Evolutionary conservation across 169 alveolate species (phyloP).

Genomic region (Cystoisospora suis): DNA sequence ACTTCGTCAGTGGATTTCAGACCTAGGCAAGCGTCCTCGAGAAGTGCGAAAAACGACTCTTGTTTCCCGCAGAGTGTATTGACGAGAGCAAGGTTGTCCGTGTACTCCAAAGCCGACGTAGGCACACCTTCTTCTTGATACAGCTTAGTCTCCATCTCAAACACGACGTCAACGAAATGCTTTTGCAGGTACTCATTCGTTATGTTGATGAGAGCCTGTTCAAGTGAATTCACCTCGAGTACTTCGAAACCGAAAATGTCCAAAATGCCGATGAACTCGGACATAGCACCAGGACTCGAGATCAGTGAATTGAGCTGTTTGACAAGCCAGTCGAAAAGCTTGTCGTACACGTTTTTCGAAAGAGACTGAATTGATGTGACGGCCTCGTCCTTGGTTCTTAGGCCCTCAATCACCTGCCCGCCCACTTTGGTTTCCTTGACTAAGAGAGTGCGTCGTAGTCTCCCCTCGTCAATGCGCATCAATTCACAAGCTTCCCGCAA

Average conservation of each 20-base stretch:
- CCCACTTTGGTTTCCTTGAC: constrained; percentile 83
- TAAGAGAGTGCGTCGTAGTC: constrained; percentile 68
- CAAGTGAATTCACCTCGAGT: constrained; percentile 95
- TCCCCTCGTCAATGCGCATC: constrained; percentile 73
- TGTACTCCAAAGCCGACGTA: constrained; percentile 81
- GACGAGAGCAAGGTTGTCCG: constrained; percentile 68
- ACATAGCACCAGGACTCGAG: constrained; percentile 82
- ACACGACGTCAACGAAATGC: constrained; percentile 90
- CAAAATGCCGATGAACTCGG: constrained; percentile 90
- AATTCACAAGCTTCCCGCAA: constrained; percentile 78
- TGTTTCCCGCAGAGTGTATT: constrained; percentile 55
- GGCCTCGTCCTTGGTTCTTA: constrained; percentile 82
- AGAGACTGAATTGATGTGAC: constrained; percentile 85
- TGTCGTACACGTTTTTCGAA: constrained; percentile 94
- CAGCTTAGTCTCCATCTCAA: constrained; percentile 86
- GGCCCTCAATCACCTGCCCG: constrained; percentile 80
- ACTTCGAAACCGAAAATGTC: constrained; percentile 99
- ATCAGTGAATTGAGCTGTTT: constrained; percentile 90
- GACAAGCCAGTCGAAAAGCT: constrained; percentile 94
- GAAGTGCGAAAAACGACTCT: constrained; percentile 81
- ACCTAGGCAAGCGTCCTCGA: constrained; percentile 89
- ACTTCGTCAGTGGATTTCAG: constrained; percentile 82
- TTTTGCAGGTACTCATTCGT: constrained; percentile 98
- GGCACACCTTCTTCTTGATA: constrained; percentile 85
- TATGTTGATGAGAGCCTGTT: constrained; percentile 96